Conservation (phyloP, 116 monocot species). For the Dioscorea cayenensis region DNA sequence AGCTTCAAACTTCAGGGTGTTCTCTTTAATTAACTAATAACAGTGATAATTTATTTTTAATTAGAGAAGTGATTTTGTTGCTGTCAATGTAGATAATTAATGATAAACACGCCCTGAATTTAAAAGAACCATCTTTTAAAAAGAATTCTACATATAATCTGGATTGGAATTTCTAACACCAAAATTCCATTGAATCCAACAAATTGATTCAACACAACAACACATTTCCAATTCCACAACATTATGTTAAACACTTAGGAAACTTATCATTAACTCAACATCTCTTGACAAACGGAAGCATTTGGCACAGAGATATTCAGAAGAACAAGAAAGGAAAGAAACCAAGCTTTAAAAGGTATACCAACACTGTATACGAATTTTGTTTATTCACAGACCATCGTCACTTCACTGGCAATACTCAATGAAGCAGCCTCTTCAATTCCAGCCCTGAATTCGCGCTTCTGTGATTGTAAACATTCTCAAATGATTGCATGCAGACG, state of each 20-base stretch:
- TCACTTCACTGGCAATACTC: background rate
- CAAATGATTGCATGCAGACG: conserved; percentile 71
- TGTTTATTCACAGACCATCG: background rate
- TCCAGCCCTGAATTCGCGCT: conserved; percentile 23
- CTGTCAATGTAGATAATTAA: too few relatives aligned
- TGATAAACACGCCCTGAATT: too few relatives aligned
- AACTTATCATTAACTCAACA: too few relatives aligned
- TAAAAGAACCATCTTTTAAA: too few relatives aligned
- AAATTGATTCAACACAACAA: background rate
- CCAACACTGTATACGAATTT: conserved; percentile 16
- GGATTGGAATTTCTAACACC: background rate
- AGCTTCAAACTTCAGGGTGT: too few relatives aligned
- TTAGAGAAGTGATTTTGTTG: too few relatives aligned
- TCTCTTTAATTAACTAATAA: too few relatives aligned
- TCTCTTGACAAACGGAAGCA: too few relatives aligned
- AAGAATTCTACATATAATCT: too few relatives aligned
- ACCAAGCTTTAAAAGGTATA: background rate
- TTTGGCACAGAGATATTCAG: too few relatives aligned
- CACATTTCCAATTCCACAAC: background rate
- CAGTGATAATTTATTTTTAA: too few relatives aligned
- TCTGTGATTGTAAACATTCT: conserved; percentile 44
- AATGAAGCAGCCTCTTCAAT: conserved; percentile 54
- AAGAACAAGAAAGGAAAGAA: background rate
- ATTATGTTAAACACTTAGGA: too few relatives aligned
- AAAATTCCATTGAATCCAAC: background rate